A percentile compares a stretch with the other conserved stretches of the same genome.
Evolutionary conservation across 2,329 filamentous ascomycete genomes (phyloP).

Genomic region (Alternaria ethzedia): DNA sequence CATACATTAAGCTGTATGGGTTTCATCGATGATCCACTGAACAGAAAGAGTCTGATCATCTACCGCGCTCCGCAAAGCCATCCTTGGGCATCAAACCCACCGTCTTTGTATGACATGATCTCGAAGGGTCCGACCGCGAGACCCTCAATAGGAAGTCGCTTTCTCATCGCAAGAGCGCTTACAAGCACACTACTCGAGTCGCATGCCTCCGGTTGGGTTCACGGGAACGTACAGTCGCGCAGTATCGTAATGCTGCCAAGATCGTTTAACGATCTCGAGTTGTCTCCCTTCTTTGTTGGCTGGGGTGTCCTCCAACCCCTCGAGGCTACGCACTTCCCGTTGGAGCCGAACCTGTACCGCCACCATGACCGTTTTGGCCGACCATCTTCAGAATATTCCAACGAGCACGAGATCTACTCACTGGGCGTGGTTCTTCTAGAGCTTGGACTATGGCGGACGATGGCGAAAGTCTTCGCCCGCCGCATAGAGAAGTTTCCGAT

Average conservation of each 20-base stretch:
- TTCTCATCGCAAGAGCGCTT: constrained; percentile 11
- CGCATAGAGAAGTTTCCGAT: constrained; percentile 13
- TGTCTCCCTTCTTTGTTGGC: constrained; percentile 18
- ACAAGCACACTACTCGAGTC: constrained; percentile 14
- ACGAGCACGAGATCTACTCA: constrained; percentile 63
- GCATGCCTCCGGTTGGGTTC: constrained; percentile 18
- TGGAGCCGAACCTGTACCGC: constrained; percentile 55
- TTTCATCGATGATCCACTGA: constrained; percentile 19
- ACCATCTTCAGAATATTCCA: constrained; percentile 52
- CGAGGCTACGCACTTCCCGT: constrained; percentile 1
- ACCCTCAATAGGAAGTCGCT: constrained; percentile 10
- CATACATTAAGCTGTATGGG: constrained; percentile 20
- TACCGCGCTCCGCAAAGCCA: constrained; percentile 17
- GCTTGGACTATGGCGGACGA: constrained; percentile 55
- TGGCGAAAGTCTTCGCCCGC: constrained; percentile 16
- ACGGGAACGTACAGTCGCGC: constrained; percentile 19
- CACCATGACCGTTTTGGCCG: constrained; percentile 57
- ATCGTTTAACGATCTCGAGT: constrained; percentile 10
- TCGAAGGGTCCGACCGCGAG: constrained; percentile 7
- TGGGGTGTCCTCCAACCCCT: constrained; percentile 17
- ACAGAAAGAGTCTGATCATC: constrained; percentile 14
- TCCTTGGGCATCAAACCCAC: constrained; percentile 17
- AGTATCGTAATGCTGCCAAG: constrained; percentile 17
- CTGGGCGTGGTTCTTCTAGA: constrained; percentile 62
- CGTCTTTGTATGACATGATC: constrained; percentile 15